Evolutionary conservation across 208 protist genomes (phyloP), one percentile per base, ranked within the genome.

Genomic region (Leishmania lainsoni): DNA sequence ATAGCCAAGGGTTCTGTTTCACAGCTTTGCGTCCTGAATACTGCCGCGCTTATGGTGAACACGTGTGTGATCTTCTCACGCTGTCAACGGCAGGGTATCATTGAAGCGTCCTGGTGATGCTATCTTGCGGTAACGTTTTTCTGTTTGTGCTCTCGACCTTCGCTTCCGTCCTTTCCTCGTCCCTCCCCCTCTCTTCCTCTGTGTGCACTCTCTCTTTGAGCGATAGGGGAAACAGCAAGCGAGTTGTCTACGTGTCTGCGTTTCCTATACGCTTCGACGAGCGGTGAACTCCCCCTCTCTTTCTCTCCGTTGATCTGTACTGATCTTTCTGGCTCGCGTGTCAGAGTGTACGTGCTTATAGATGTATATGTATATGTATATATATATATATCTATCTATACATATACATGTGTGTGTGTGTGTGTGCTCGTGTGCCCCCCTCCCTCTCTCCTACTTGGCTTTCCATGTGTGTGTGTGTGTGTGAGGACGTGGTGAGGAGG

Each of bases 291-390:
- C 39, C 9, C 16, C 66, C 20, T 26, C 49, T 59, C 29, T 29
- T 14, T 75, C 70, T 42, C 70, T 39, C n/a, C 22, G 49, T 51
- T 58, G 22, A 39, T 39, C 14, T 58, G 70, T 83, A 29, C 63
- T 48, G 74, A 42, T 76, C 54, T 49, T 54, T 82, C 51, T 45
- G 42, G 42, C 42, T 45, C 42, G 77, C 65, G 52, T 74, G 12
- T 74, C 26, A 22, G n/a, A 26, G n/a, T 39, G 29, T 35, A 22
- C 49, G 17, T 70, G 32, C 58, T 26, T 76, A 54, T 32, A 54
- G 65, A 20, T 79, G 35, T 65, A 20, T 79, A 52, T 69, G 0
- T 79, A n/a, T 69, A 1, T 69, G 16, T 69, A 69, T 42, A 3
- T 79, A n/a, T 69, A 1, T 69, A 39, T 69, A 69, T 42, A 69